These are phyloP conservation scores for Ustilago hordei DNA, from an alignment of 1,284 basidiomycete genomes.

Conservation along the genomic window DNA sequence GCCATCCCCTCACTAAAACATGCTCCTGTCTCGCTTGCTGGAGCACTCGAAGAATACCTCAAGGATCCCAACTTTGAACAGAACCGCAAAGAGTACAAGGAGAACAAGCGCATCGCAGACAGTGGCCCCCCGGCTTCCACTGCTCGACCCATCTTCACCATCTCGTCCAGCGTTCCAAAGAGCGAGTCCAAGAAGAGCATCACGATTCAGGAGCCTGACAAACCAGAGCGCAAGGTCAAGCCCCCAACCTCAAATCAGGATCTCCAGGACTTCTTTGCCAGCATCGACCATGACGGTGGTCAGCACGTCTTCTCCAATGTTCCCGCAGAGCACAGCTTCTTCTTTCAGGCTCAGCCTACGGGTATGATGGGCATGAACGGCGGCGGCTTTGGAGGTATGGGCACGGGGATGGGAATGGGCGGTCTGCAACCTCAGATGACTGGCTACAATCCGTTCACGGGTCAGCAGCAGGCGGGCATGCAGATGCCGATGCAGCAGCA, in stretches of 20 bases:
- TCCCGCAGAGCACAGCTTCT: conserved; percentile 43
- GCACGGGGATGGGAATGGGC: conserved; percentile 67
- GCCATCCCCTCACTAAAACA: conserved; percentile 94
- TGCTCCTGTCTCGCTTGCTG: conserved; percentile 91
- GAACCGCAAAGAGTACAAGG: conserved; percentile 90
- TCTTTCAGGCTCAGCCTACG: conserved; percentile 55
- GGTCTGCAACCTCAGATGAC: conserved; percentile 69
- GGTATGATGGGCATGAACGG: conserved; percentile 54
- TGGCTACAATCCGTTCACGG: conserved; percentile 71
- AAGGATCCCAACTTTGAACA: conserved; percentile 95
- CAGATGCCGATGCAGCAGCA: conserved; percentile 73
- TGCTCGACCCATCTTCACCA: conserved; percentile 20
- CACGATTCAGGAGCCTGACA: conserved; percentile 56
- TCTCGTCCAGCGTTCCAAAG: conserved; percentile 30
- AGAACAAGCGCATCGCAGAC: conserved; percentile 83
- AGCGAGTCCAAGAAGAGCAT: conserved; percentile 53
- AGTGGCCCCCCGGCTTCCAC: conserved; percentile 66
- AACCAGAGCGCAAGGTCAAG: conserved; percentile 49
- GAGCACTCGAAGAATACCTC: conserved; percentile 93
- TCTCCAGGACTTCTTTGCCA: conserved; percentile 88
- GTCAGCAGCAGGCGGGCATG: conserved; percentile 51
- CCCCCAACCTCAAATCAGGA: conserved; percentile 69
- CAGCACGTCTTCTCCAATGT: conserved; percentile 76
- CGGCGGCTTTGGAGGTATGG: conserved; percentile 68
- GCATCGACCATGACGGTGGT: conserved; percentile 85